These are phyloP conservation scores for Symbiodinium natans DNA, from an alignment of 73 alveolate genomes.

Conservation along the genomic window DNA sequence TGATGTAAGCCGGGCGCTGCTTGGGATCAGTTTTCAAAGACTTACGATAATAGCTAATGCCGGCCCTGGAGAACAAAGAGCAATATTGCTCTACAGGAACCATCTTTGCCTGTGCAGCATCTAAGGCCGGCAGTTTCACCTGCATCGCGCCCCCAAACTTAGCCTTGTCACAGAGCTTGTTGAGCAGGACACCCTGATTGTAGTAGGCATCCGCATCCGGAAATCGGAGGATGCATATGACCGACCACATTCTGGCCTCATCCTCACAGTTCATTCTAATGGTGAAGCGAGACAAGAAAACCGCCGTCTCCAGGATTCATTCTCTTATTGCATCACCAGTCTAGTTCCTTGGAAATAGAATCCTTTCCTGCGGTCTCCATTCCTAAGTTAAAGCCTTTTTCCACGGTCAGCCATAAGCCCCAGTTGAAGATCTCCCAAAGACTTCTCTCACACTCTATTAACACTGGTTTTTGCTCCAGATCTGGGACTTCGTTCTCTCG, in stretches of 20 bases:
- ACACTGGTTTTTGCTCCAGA: too few species aligned
- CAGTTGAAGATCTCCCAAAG: too few species aligned
- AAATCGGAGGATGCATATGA: constrained; percentile 74
- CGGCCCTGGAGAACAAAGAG: constrained; percentile 72
- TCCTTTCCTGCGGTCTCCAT: too few species aligned
- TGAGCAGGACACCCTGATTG: constrained; percentile 87
- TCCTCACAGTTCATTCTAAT: too few species aligned
- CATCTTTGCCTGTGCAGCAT: constrained; percentile 72
- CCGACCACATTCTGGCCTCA: constrained; percentile 93
- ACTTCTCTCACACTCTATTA: too few species aligned
- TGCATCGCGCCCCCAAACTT: constrained; percentile 62
- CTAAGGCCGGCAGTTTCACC: constrained; percentile 68
- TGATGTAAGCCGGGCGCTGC: constrained; percentile 83
- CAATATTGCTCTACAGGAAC: constrained; percentile 73
- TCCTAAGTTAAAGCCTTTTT: too few species aligned
- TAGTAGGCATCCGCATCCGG: constrained; percentile 86
- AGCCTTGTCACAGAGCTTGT: constrained; percentile 72
- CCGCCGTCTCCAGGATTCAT: too few species aligned
- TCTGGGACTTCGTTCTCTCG: too few species aligned
- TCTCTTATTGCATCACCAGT: too few species aligned
- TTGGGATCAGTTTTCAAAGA: constrained; percentile 75
- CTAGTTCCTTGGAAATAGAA: neutral
- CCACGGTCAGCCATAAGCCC: too few species aligned
- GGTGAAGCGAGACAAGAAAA: too few species aligned
- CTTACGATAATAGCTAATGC: constrained; percentile 72